Evolutionary conservation across 805 yeast genomes (phyloP).

Genomic region (Myxozyma kluyveri): DNA sequence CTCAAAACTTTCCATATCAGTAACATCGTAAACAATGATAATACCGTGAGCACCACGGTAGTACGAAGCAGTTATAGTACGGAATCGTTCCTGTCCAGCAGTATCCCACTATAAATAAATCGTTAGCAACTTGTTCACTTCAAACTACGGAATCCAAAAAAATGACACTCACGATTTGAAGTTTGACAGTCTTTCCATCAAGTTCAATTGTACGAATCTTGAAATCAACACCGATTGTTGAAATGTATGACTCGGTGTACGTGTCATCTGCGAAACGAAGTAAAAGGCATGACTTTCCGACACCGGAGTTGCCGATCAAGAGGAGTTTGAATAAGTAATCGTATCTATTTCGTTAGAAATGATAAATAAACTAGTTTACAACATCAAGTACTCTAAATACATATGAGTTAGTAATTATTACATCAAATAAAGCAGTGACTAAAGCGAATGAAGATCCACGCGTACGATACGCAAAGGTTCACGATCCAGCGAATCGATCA

Average conservation of each 20-base stretch:
- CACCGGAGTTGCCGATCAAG: constrained; percentile 97
- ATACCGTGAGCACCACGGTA: constrained; percentile 99
- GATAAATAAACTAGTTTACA: no score
- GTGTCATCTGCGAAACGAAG: constrained; percentile 96
- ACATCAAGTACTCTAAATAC: no score
- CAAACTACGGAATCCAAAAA: neutral
- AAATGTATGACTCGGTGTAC: constrained; percentile 92
- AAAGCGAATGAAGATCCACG: no score
- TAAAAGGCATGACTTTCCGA: constrained; percentile 93
- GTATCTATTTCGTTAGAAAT: constrained; percentile 82
- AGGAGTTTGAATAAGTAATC: constrained; percentile 93
- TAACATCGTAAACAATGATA: constrained; percentile 95
- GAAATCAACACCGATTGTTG: constrained; percentile 97
- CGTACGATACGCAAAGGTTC: no score
- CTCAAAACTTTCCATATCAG: constrained; percentile 83
- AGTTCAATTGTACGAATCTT: constrained; percentile 64
- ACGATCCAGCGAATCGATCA: no score
- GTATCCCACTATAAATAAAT: constrained; percentile 72
- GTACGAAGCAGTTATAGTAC: constrained; percentile 95
- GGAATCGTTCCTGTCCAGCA: constrained; percentile 97
- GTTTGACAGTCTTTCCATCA: constrained; percentile 94
- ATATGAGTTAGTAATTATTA: no score
- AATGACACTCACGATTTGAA: constrained; percentile 59
- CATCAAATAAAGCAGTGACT: no score
- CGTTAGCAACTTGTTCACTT: constrained; percentile 1